Evolutionary conservation across 2,329 filamentous ascomycete genomes (phyloP).

Genomic region (Madurella mycetomatis): DNA sequence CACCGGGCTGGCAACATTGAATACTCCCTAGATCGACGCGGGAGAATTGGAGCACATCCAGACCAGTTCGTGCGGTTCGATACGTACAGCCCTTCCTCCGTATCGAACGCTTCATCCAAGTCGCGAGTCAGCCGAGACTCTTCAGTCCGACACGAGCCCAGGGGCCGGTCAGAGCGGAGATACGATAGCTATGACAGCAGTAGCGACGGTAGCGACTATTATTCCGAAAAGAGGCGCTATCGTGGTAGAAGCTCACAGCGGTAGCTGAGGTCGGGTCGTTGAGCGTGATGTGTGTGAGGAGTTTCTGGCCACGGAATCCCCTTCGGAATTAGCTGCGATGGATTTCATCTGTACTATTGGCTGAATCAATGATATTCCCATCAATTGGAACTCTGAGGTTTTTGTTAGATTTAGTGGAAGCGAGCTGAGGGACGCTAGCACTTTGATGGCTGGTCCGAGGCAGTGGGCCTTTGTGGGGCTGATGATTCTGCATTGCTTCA

Average conservation of each 20-base stretch:
- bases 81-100: slow-evolving; percentile 12
- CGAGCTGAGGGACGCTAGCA: too few species aligned
- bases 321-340: too few species aligned
- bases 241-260: slow-evolving; percentile 14
- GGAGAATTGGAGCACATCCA: slow-evolving; percentile 11
- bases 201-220: slow-evolving; percentile 13
- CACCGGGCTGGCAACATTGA: slow-evolving; percentile 12
- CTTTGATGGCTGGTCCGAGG: too few species aligned
- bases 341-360: too few species aligned
- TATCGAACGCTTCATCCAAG: slow-evolving; percentile 9
- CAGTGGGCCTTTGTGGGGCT: not conserved
- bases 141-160: slow-evolving; percentile 9
- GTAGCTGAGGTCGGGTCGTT: not conserved
- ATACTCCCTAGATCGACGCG: slow-evolving; percentile 10
- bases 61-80: slow-evolving; percentile 16
- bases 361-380: too few species aligned
- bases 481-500: slow-evolving; percentile 22
- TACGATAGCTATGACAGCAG: slow-evolving; percentile 17
- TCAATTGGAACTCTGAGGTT: too few species aligned
- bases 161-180: slow-evolving; percentile 9
- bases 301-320: too few species aligned
- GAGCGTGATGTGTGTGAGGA: not conserved
- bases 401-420: too few species aligned
- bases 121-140: slow-evolving; percentile 8
- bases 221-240: slow-evolving; percentile 14